These are phyloP conservation scores for Candolleomyces efflorescens DNA, from an alignment of 768 basidiomycete genomes.

Conservation along the genomic window DNA sequence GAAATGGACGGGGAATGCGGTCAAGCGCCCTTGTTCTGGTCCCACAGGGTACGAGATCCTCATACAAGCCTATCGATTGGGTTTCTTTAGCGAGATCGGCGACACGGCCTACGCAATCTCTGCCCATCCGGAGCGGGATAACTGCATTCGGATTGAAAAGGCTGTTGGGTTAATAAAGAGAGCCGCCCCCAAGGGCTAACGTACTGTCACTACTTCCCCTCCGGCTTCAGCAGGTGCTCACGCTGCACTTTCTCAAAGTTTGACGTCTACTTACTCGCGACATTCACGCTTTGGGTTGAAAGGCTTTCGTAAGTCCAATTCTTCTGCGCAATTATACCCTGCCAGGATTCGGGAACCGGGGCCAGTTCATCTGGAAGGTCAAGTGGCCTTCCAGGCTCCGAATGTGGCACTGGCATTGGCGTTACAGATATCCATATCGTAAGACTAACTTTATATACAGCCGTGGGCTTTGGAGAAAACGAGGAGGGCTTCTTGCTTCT, in stretches of 20 bases:
- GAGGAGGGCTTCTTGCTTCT: neutral
- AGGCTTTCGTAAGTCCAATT: neutral
- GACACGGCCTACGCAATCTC: neutral
- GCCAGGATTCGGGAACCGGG: neutral
- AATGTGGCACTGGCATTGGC: neutral
- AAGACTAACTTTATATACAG: neutral
- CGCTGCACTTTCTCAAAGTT: neutral
- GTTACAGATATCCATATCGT: neutral
- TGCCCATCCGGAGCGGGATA: neutral
- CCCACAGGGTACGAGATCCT: neutral
- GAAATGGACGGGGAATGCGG: neutral
- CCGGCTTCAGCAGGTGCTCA: neutral
- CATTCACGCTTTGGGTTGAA: neutral
- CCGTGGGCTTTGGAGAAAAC: neutral
- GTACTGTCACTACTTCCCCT: too few relatives aligned
- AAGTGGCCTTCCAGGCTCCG: neutral
- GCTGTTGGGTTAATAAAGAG: neutral
- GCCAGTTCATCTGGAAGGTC: neutral
- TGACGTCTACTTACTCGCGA: neutral
- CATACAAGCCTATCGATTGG: neutral
- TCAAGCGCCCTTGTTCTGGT: neutral
- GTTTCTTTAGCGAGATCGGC: neutral
- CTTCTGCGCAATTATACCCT: neutral
- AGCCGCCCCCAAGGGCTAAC: too few relatives aligned
- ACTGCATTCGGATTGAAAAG: neutral